phyloP scores from a whole-genome alignment of 2,329 filamentous ascomycete species.

The Cytospora schulzeri region DNA sequence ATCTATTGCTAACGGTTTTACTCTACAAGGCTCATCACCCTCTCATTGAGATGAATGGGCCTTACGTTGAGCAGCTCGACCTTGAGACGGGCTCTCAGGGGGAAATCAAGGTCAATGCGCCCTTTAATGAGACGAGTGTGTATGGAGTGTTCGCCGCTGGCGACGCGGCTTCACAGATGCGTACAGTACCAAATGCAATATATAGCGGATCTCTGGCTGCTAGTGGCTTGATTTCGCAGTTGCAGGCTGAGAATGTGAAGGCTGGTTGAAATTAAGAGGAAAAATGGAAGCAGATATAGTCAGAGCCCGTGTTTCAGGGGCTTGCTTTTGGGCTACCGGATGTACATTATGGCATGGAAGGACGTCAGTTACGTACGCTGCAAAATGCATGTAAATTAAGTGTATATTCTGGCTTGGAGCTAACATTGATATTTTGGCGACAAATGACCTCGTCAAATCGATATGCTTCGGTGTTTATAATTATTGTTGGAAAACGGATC shows the following conservation, averaged over 20 bases:
- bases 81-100: constrained; percentile 14
- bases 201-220: constrained; percentile 17
- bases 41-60: constrained; percentile 15
- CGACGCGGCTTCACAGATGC: constrained; percentile 18
- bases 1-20: background rate
- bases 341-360: background rate
- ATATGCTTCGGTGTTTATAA: no score
- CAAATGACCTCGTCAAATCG: no score
- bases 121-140: constrained; percentile 23
- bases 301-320: background rate
- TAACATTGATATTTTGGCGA: no score
- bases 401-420: no score
- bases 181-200: constrained; percentile 16
- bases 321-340: background rate
- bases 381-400: no score
- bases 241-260: constrained; percentile 16
- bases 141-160: constrained; percentile 24
- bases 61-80: constrained; percentile 15
- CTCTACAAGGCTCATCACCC: constrained; percentile 7
- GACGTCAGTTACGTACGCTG: no score
- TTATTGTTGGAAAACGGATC: no score
- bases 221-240: constrained; percentile 15
- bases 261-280: no score
- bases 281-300: background rate
- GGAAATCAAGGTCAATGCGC: constrained; percentile 20